Evolutionary conservation across 2,329 filamentous ascomycete species (phyloP), one percentile per base, ranked within the genome.

Genomic region (Microdochium trichocladiopsis): DNA sequence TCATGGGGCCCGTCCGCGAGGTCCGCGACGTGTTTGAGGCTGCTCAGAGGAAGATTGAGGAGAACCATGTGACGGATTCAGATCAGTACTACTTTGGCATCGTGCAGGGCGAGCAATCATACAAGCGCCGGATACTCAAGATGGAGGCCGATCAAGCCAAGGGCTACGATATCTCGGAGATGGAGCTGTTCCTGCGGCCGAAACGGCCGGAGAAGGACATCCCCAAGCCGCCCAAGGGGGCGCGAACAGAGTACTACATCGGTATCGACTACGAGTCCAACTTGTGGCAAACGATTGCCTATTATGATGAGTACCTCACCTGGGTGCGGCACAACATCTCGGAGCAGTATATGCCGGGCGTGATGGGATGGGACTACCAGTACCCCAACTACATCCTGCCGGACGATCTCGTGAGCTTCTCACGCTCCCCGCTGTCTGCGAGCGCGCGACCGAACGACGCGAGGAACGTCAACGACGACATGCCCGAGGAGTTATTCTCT

Each of bases 81-180:
- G 73, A 75, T 53, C 73, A 75, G 58, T 69, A 65, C 53, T 75
- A 75, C 54, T 60, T 76, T 21, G 60, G 70, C 25, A 70, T 73
- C 45, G 53, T 75, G 12, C 75, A 66, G 61, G 73, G 64, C 11
- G 64, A 67, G n/a, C 70, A 75, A 52, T 70, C 74, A 55, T 67
- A 72, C 31, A 67, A 67, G 51, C 68, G 72, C 1, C 61, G 52
- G 21, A 52, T 65, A n/a, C 54, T 59, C 45, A 57, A 59, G 53
- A 57, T 59, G 48, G 58, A 63, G 50, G 52, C 55, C 28, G 57
- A 59, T 33, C 58, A 61, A 28, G 53, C 53, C 6, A 53, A 55
- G 1, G 56, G 53, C 11, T 51, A 54, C 1, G 50, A 61, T 6
- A 50, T 53, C 22, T 55, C 43, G 16, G 57, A 56, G 1, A 54